Evolutionary conservation across 345 rosid genomes (phyloP).

Genomic region (rapeseed (Brassica napus)): Da-Ae NC_063439.1:26155001-26155500

Average conservation of each 20-base stretch:
- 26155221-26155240: constrained; percentile 1
- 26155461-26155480: constrained; percentile 4
- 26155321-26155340: constrained; percentile 85
- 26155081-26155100: constrained; percentile 82
- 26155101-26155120: constrained; percentile 98
- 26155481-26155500: constrained; percentile 46
- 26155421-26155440: not conserved
- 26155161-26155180: constrained; percentile 27
- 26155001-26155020: constrained; percentile 97
- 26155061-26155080: constrained; percentile 77
- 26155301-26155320: constrained; percentile 84
- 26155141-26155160: constrained; percentile 95
- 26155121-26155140: constrained; percentile 98
- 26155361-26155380: constrained; percentile 83
- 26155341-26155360: constrained; percentile 88
- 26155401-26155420: not conserved
- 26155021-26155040: constrained; percentile 85
- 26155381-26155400: constrained; percentile 27
- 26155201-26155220: not conserved
- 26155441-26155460: constrained; percentile 8
- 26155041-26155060: constrained; percentile 96
- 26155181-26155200: constrained; percentile 6
- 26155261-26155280: constrained; percentile 91
- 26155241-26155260: constrained; percentile 73
- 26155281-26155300: constrained; percentile 86